phyloP scores from a whole-genome alignment of 2,329 filamentous ascomycete species.

The Mycosphaerelloides madeirae region DNA sequence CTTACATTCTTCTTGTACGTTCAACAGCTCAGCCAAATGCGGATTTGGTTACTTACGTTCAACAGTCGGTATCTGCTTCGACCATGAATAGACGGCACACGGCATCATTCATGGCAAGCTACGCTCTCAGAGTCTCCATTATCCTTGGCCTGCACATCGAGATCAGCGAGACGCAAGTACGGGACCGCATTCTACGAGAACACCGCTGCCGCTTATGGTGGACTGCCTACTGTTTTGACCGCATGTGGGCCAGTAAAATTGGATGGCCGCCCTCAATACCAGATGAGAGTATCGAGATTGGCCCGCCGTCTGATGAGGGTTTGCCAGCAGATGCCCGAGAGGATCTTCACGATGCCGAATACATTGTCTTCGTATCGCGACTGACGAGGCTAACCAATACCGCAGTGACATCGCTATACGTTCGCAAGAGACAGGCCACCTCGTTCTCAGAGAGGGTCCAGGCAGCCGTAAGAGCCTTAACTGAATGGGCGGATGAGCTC shows the following conservation, averaged over 20 bases:
- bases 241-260: constrained; percentile 34
- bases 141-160: constrained; percentile 44
- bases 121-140: constrained; percentile 41
- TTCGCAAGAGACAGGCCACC: constrained; percentile 25
- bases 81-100: constrained; percentile 44
- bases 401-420: constrained; percentile 28
- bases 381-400: constrained; percentile 34
- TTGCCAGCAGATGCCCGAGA: constrained; percentile 22
- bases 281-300: constrained; percentile 38
- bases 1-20: constrained; percentile 42
- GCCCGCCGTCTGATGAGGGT: constrained; percentile 37
- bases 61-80: constrained; percentile 44
- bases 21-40: too few species aligned
- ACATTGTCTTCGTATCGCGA: constrained; percentile 37
- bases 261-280: constrained; percentile 31
- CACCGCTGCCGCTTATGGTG: constrained; percentile 34
- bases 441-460: constrained; percentile 37
- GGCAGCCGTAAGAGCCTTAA: constrained; percentile 32
- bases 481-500: constrained; percentile 36
- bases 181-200: constrained; percentile 32
- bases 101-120: constrained; percentile 42
- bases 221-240: constrained; percentile 33
- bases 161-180: constrained; percentile 38
- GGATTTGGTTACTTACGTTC: not conserved
- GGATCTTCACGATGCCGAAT: constrained; percentile 36